Evolutionary conservation across 148 eudicot genomes (phyloP).

Genomic region (Rhododendron griersonianum): DNA sequence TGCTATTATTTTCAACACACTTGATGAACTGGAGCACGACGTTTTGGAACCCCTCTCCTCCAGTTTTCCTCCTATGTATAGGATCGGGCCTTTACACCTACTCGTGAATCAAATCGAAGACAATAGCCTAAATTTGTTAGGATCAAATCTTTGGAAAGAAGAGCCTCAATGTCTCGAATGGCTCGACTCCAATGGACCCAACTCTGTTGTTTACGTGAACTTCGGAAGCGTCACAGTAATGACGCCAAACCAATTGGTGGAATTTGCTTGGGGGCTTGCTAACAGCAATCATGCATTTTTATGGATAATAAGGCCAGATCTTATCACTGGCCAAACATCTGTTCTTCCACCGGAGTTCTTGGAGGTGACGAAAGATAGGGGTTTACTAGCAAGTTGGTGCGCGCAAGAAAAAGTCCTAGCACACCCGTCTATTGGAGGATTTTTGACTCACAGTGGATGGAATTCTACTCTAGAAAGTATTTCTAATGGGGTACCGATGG

Average conservation of each 20-base stretch:
- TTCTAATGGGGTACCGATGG: conserved; percentile 7
- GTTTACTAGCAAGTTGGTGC: conserved; percentile 6
- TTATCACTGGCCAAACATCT: not conserved
- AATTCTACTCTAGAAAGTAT: conserved; percentile 10
- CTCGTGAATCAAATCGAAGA: not conserved
- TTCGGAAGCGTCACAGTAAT: conserved; percentile 3
- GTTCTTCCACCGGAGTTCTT: conserved; percentile 5
- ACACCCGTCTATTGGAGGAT: not conserved
- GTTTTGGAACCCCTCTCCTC: not conserved
- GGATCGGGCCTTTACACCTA: conserved; percentile 4
- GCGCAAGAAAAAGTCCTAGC: conserved; percentile 7
- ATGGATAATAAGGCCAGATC: conserved; percentile 12
- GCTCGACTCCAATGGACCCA: conserved; percentile 1
- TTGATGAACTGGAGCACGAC: not conserved
- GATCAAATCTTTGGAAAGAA: conserved; percentile 13
- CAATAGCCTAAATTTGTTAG: not conserved
- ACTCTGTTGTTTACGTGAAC: conserved; percentile 10
- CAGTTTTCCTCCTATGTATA: not conserved
- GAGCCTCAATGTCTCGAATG: conserved; percentile 3
- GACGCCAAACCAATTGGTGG: not conserved
- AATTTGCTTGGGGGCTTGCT: conserved; percentile 15
- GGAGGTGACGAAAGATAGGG: not conserved
- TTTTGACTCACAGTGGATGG: conserved; percentile 9
- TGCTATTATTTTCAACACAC: conserved; percentile 2
- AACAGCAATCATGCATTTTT: conserved; percentile 9